Conservation (phyloP, 345 rosid genomes). For the Hibiscus trionum region DNA sequence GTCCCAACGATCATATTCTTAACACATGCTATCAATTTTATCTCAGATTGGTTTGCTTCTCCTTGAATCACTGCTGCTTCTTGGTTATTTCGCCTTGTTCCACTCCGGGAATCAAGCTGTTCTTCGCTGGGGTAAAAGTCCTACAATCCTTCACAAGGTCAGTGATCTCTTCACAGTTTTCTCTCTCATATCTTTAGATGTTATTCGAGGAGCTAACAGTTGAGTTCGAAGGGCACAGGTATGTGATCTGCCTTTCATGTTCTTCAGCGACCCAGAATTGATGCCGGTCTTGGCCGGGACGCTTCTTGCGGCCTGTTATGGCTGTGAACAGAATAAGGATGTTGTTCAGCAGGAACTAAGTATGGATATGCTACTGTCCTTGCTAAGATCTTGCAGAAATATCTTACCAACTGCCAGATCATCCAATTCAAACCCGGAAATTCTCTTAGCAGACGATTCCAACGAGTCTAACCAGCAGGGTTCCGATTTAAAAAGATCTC, state of each 20-base stretch:
- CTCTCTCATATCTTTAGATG: background rate
- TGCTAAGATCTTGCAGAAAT: slow-evolving; percentile 59
- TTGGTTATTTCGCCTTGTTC: slow-evolving; percentile 60
- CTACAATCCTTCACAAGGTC: slow-evolving; percentile 78
- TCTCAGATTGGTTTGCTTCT: slow-evolving; percentile 58
- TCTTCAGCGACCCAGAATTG: slow-evolving; percentile 64
- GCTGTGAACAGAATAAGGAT: slow-evolving; percentile 58
- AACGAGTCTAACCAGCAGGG: slow-evolving; percentile 33
- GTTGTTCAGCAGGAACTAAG: slow-evolving; percentile 66
- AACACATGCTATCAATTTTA: background rate
- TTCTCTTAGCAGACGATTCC: slow-evolving; percentile 27
- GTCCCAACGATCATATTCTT: background rate
- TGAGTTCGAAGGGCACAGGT: slow-evolving; percentile 38
- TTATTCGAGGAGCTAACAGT: slow-evolving; percentile 16
- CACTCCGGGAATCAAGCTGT: slow-evolving; percentile 70
- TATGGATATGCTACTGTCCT: slow-evolving; percentile 58
- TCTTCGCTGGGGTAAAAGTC: slow-evolving; percentile 76
- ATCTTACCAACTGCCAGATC: slow-evolving; percentile 18
- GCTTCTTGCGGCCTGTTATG: slow-evolving; percentile 59
- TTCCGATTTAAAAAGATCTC: slow-evolving; percentile 33
- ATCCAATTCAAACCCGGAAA: slow-evolving; percentile 23
- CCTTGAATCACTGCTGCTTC: slow-evolving; percentile 57
- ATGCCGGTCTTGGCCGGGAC: slow-evolving; percentile 62
- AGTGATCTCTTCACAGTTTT: slow-evolving; percentile 11
- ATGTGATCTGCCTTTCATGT: slow-evolving; percentile 67